phyloP scores from a whole-genome alignment of 192 early-diverging fungal species.

The Mortierella antarctica region DNA sequence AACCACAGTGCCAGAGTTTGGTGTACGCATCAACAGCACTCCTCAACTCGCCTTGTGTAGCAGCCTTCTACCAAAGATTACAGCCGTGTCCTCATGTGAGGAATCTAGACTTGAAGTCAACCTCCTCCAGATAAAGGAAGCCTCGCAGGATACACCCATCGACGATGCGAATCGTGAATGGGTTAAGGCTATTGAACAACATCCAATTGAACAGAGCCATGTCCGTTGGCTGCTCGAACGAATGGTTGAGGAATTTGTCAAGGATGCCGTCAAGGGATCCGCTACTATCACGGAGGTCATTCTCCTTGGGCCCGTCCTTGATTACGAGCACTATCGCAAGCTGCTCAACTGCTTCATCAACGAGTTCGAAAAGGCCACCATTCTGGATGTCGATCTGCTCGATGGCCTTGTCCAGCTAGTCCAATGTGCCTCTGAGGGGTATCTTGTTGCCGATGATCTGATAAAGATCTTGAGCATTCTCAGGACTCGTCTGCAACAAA shows the following conservation, averaged over 20 bases:
- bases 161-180: not conserved
- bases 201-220: not conserved
- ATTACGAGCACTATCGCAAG: not conserved
- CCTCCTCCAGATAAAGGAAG: not conserved
- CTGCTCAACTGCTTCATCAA: not conserved
- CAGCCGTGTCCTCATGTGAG: not conserved
- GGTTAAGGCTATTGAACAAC: not conserved
- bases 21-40: not conserved
- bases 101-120: not conserved
- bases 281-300: not conserved
- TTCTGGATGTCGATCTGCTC: not conserved
- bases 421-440: not conserved
- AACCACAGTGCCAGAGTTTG: not conserved
- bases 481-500: not conserved
- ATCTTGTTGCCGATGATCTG: not conserved
- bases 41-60: not conserved
- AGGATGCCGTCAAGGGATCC: not conserved
- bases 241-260: not conserved
- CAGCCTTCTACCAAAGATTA: not conserved
- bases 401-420: not conserved
- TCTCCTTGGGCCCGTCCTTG: constrained; percentile 1
- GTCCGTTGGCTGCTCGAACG: not conserved
- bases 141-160: too few species aligned
- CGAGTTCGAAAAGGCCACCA: not conserved
- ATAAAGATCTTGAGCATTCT: not conserved